Percentiles rank a stretch among this genome's conserved stretches.
Conservation (phyloP, 1,139 yeast genomes). For the Wickerhamiella infanticola region DNA sequence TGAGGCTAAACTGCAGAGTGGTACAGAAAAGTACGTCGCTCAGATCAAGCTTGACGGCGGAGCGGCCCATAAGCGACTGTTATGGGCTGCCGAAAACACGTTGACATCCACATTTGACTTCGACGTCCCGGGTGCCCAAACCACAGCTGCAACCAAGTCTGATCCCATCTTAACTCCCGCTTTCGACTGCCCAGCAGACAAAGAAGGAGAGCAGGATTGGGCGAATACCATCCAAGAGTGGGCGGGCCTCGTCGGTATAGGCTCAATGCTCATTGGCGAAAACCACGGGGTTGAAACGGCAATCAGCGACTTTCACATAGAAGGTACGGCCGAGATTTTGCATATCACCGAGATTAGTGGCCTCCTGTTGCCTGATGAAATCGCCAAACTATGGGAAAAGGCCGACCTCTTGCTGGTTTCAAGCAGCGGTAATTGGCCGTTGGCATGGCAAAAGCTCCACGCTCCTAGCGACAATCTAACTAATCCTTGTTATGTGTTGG, state of each 20-base stretch:
- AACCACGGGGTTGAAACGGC: slow-evolving; percentile 15
- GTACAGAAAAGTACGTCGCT: neutral
- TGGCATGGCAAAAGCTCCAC: slow-evolving; percentile 19
- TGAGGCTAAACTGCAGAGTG: slow-evolving; percentile 4
- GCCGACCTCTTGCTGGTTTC: slow-evolving; percentile 15
- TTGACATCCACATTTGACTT: slow-evolving; percentile 6
- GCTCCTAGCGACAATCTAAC: slow-evolving; percentile 18
- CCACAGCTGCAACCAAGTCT: slow-evolving; percentile 1
- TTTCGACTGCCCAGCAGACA: neutral
- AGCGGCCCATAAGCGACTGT: slow-evolving; percentile 19
- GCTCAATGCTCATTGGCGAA: slow-evolving; percentile 11
- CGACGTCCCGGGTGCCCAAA: slow-evolving; percentile 4
- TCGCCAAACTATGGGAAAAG: slow-evolving; percentile 11
- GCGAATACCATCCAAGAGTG: slow-evolving; percentile 20
- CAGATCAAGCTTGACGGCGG: neutral
- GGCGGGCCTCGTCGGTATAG: slow-evolving; percentile 19
- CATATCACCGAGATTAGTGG: slow-evolving; percentile 12
- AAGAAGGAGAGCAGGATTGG: slow-evolving; percentile 20
- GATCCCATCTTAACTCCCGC: neutral
- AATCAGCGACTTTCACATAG: slow-evolving; percentile 16
- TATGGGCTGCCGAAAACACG: slow-evolving; percentile 28
- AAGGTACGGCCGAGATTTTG: slow-evolving; percentile 6
- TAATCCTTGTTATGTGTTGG: neutral
- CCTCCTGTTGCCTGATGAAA: slow-evolving; percentile 9
- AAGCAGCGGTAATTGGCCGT: slow-evolving; percentile 21